Base-by-base conservation (phyloP, 306 rosid species). In the Calophaca sinica region DNA sequence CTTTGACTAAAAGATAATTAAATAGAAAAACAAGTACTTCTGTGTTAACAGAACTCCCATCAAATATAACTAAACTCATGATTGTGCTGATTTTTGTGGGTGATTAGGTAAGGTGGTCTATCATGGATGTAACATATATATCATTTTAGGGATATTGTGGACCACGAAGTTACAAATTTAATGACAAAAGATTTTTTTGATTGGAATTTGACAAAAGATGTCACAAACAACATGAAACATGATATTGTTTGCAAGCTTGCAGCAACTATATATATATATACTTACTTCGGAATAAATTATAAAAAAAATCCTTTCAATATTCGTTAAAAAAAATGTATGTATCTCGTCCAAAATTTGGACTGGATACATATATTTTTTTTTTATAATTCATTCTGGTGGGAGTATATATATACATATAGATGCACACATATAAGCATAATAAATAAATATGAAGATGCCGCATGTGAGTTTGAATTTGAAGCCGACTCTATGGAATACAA, bases 91-190 rank as follows among this genome's bases (percentile, higher is more conserved):
- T 29, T 51, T 13, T 32, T 32, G 38, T 29, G 32, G 3, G 6
- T 70, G 68, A 71, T 79, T 70, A 15, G 73, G 78, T n/a, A 39
- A 28, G 13, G 29, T 14, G 70, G 46, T 10, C 72, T 41, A 38
- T 52, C 33, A 49, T 48, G 55, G 62, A 68, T 4, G 70, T 48
- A n/a, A n/a, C n/a, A n/a, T 26, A 69, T 53, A 48, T 57, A 35
- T 59, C 71, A 74, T 61, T 39, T 50, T 3, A 33, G 50, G 38
- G n/a, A 20, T 15, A 20, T 15, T 5, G 45, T n/a, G 26, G 45
- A 38, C 75, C 61, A 77, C 49, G 12, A 77, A 76, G 60, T 76
- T 31, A 14, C 49, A 13, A 46, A 26, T 65, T 68, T 20, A 20
- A 20, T 20, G 26, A 20, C 26, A 20, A 20, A 20, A 20, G 26